Percentiles rank a stretch among this genome's conserved stretches.
These are phyloP conservation scores for Botrytis tulipae DNA, from an alignment of 2,329 filamentous ascomycete genomes.

Conservation along the genomic window DNA sequence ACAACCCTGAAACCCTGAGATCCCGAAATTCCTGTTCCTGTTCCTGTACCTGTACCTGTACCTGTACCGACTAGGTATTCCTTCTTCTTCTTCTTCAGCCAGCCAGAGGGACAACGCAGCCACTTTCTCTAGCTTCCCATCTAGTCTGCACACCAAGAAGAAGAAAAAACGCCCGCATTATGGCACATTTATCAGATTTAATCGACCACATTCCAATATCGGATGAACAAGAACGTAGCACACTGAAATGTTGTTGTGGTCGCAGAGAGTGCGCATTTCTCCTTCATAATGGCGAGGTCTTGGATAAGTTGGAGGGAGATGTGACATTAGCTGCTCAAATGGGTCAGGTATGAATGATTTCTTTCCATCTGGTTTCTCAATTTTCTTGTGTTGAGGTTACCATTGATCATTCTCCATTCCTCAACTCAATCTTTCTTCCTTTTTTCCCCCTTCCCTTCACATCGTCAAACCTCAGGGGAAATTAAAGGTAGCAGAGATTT, in stretches of 20 bases:
- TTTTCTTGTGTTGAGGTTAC: constrained; percentile 24
- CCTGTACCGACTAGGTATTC: neutral
- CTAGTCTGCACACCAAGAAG: neutral
- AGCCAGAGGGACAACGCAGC: constrained; percentile 2
- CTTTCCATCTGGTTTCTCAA: neutral
- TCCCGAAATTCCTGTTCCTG: neutral
- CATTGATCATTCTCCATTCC: constrained; percentile 18
- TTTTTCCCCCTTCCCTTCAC: neutral
- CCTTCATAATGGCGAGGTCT: constrained; percentile 72
- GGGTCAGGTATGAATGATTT: constrained; percentile 73
- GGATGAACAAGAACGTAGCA: constrained; percentile 17
- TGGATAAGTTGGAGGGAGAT: constrained; percentile 83
- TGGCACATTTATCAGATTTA: constrained; percentile 14
- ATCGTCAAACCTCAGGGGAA: constrained; percentile 1
- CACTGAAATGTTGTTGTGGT: constrained; percentile 77
- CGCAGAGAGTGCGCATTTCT: constrained; percentile 75
- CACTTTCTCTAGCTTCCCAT: constrained; percentile 3
- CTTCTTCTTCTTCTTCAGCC: neutral
- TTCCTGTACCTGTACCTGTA: too few species aligned
- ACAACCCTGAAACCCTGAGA: constrained; percentile 1
- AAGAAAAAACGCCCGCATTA: neutral
- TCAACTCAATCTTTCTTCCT: neutral
- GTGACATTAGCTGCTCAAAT: constrained; percentile 82
- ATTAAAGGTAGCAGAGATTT: constrained; percentile 16
- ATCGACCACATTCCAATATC: constrained; percentile 31